These are phyloP conservation scores for Chytriomyces sp. DNA, from an alignment of 192 early-diverging fungal genomes.

Conservation along the genomic window DNA sequence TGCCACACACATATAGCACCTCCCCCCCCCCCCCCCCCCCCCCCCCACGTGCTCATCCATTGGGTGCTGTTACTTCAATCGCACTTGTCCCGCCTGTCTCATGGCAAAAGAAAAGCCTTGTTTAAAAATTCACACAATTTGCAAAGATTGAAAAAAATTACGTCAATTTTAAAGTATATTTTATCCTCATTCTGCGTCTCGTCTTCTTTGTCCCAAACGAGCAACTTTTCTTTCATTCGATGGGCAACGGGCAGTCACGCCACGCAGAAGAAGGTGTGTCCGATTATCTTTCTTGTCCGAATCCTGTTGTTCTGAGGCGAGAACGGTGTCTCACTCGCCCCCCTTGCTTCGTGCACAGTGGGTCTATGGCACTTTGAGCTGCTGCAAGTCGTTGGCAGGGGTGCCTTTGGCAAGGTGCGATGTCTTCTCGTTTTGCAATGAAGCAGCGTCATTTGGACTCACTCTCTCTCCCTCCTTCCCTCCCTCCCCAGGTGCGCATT, in stretches of 20 bases:
- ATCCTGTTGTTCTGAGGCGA: background rate
- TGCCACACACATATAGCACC: too few species aligned
- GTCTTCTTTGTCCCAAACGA: too few species aligned
- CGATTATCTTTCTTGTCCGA: background rate
- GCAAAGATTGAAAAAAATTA: too few species aligned
- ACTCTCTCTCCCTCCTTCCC: background rate
- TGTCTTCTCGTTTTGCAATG: background rate
- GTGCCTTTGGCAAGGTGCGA: slow-evolving; percentile 94
- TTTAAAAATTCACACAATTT: too few species aligned
- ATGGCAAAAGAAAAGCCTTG: too few species aligned
- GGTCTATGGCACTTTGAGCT: slow-evolving; percentile 89
- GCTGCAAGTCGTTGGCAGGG: slow-evolving; percentile 88
- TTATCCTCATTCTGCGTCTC: too few species aligned
- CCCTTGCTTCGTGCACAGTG: slow-evolving; percentile 51
- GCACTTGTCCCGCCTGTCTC: too few species aligned
- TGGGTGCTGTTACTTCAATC: too few species aligned
- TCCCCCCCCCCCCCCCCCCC: too few species aligned
- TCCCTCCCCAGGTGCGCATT: slow-evolving; percentile 56
- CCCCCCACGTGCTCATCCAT: too few species aligned
- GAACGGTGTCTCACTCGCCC: background rate
- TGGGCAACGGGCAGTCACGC: slow-evolving; percentile 8
- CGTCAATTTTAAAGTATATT: too few species aligned
- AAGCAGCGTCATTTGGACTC: background rate
- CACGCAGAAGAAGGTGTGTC: background rate
- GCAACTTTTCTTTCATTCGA: background rate